phyloP scores from a whole-genome alignment of 176 grass and related monocot genomes.

The Ananas comosus region DNA sequence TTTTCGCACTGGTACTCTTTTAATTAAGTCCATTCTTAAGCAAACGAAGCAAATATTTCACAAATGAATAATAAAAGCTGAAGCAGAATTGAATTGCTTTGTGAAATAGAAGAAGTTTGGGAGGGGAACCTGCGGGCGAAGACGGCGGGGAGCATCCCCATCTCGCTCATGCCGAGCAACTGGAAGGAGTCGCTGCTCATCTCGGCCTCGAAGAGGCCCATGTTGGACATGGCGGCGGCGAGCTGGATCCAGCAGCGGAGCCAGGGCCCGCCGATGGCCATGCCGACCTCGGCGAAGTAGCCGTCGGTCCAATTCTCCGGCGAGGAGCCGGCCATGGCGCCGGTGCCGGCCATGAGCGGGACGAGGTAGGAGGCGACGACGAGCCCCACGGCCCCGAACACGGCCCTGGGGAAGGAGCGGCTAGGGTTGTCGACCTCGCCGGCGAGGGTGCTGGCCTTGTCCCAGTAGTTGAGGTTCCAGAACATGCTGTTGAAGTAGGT shows the following conservation, averaged over 20 bases:
- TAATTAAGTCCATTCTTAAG: too few species aligned
- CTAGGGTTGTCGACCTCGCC: slow-evolving; percentile 67
- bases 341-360: slow-evolving; percentile 69
- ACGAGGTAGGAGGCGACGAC: slow-evolving; percentile 71
- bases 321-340: slow-evolving; percentile 42
- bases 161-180: slow-evolving; percentile 85
- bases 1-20: too few species aligned
- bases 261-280: slow-evolving; percentile 63
- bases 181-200: slow-evolving; percentile 97
- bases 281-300: slow-evolving; percentile 71
- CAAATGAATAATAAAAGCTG: too few species aligned
- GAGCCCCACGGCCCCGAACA: slow-evolving; percentile 61
- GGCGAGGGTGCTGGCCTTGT: slow-evolving; percentile 87
- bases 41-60: too few species aligned
- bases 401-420: slow-evolving; percentile 59
- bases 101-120: too few species aligned
- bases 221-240: slow-evolving; percentile 87
- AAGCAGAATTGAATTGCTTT: too few species aligned
- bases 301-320: slow-evolving; percentile 74
- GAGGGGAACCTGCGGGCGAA: slow-evolving; percentile 47
- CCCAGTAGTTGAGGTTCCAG: slow-evolving; percentile 99
- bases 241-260: slow-evolving; percentile 81
- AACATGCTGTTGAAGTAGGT: slow-evolving; percentile 95
- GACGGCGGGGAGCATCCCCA: slow-evolving; percentile 80
- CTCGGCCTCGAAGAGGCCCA: slow-evolving; percentile 95